A percentile compares a stretch with the other conserved stretches of the same genome.
phyloP scores from a whole-genome alignment of 73 alveolate genomes.

The Tetrahymena borealis region DNA sequence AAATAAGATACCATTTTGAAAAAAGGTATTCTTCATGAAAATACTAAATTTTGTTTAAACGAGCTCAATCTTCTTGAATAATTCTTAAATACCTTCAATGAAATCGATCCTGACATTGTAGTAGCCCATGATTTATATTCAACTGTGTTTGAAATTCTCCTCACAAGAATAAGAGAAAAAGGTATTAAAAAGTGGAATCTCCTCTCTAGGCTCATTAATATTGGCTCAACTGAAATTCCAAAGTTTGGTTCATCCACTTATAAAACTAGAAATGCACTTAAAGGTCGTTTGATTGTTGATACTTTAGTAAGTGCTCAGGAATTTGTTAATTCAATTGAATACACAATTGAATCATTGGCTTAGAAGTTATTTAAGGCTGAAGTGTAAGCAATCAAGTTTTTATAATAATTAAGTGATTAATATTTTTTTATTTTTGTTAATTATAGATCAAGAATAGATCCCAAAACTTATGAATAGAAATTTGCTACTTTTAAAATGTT shows the following conservation, averaged over 20 bases:
- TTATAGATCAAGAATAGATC: slow-evolving; percentile 48
- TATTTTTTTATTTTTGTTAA: neutral
- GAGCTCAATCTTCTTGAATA: slow-evolving; percentile 73
- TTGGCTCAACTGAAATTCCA: slow-evolving; percentile 59
- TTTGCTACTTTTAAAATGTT: slow-evolving; percentile 50
- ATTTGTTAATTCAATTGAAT: slow-evolving; percentile 77
- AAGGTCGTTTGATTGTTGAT: slow-evolving; percentile 91
- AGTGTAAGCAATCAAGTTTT: slow-evolving; percentile 26
- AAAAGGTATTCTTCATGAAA: slow-evolving; percentile 42
- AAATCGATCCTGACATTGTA: slow-evolving; percentile 89
- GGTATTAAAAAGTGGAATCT: slow-evolving; percentile 79
- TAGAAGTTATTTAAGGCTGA: slow-evolving; percentile 63
- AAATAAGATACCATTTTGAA: slow-evolving; percentile 61
- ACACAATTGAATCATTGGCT: slow-evolving; percentile 75
- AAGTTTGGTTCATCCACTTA: slow-evolving; percentile 62
- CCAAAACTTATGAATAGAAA: slow-evolving; percentile 54
- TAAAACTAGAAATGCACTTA: slow-evolving; percentile 52
- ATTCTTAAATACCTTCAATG: slow-evolving; percentile 59
- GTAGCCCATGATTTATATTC: slow-evolving; percentile 88
- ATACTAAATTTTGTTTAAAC: slow-evolving; percentile 40
- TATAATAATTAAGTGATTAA: neutral
- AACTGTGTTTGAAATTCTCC: slow-evolving; percentile 64
- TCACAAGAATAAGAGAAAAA: slow-evolving; percentile 66
- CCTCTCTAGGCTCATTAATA: slow-evolving; percentile 78
- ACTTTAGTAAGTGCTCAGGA: slow-evolving; percentile 83